Conservation (phyloP, 306 rosid species). For the Hylodesmum podocarpum region DNA sequence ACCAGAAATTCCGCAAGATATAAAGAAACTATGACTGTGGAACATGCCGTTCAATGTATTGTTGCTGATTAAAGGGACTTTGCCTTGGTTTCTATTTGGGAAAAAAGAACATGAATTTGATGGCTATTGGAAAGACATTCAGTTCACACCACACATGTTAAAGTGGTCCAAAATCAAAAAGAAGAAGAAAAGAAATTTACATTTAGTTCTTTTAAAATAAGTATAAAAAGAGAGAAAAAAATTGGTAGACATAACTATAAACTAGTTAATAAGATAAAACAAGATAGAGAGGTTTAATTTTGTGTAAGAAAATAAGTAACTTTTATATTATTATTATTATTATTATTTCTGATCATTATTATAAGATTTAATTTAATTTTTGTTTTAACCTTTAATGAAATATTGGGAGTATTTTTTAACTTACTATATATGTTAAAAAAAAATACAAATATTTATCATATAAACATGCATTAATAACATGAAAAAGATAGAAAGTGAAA, state of each 20-base stretch:
- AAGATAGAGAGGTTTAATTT: too few species aligned
- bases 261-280: background rate
- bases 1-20: background rate
- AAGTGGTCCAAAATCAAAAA: background rate
- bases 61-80: background rate
- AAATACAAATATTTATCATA: background rate
- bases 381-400: too few species aligned
- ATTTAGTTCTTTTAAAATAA: background rate
- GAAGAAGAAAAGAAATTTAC: background rate
- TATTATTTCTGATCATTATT: too few species aligned
- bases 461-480: background rate
- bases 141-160: conserved; percentile 19
- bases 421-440: too few species aligned
- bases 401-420: too few species aligned
- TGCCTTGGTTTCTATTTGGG: background rate
- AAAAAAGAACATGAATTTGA: background rate
- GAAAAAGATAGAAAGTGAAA: background rate
- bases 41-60: conserved; percentile 22
- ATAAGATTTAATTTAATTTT: too few species aligned
- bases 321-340: too few species aligned
- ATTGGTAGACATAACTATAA: background rate
- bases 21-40: background rate
- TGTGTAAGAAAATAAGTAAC: too few species aligned
- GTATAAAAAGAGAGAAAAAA: background rate
- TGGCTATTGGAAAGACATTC: conserved; percentile 4